These are phyloP conservation scores for Globisporangium megalacanthum DNA, from an alignment of 352 stramenopile species.

Conservation along the genomic window DNA sequence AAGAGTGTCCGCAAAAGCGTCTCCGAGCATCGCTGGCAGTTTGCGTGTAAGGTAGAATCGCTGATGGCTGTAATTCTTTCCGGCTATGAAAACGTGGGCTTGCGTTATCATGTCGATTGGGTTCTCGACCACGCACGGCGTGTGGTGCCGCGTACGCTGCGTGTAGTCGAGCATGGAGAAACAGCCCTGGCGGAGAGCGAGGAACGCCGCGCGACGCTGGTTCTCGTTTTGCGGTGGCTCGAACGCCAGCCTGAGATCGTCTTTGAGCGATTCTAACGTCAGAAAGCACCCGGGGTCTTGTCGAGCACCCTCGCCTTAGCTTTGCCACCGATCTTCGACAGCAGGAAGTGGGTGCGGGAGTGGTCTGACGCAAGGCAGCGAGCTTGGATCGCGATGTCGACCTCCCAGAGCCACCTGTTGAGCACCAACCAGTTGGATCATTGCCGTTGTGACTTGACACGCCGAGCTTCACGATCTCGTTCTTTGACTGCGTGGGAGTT, in stretches of 20 bases:
- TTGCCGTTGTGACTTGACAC: too few species aligned
- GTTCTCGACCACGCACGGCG: conserved; percentile 10
- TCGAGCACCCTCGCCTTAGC: too few species aligned
- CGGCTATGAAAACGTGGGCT: conserved; percentile 12
- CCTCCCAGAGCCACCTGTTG: not conserved
- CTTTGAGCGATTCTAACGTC: too few species aligned
- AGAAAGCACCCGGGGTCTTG: too few species aligned
- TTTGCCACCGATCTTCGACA: conserved; percentile 7
- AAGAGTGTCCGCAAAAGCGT: too few species aligned
- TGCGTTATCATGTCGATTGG: conserved; percentile 20
- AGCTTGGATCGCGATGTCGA: not conserved
- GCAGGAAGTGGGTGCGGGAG: not conserved
- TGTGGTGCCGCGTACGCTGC: conserved; percentile 14
- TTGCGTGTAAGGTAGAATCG: too few species aligned
- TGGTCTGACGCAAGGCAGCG: too few species aligned
- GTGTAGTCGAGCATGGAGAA: conserved; percentile 8
- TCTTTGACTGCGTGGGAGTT: not conserved
- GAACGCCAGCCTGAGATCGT: conserved; percentile 16
- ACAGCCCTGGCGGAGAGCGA: too few species aligned
- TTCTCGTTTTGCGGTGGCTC: conserved; percentile 18
- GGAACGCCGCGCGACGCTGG: too few species aligned
- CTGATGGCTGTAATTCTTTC: too few species aligned
- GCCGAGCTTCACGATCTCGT: too few species aligned
- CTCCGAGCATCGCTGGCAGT: too few species aligned
- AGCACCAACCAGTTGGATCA: not conserved